Percentiles rank a stretch among this genome's conserved stretches.
phyloP scores from a whole-genome alignment of 1,284 basidiomycete species.

The Boletus smithii region DNA sequence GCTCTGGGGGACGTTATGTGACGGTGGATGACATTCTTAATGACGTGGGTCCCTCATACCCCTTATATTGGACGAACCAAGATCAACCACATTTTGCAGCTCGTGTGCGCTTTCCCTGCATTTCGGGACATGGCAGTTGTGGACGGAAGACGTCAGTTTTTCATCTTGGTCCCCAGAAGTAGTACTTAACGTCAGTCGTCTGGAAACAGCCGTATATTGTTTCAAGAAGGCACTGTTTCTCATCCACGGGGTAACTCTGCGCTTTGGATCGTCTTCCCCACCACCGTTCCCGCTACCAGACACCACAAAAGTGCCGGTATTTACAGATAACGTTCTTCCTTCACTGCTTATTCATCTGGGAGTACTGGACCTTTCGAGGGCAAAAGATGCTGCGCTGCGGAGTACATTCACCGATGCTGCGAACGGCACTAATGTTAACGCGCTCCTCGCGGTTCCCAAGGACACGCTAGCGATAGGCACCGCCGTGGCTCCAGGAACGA shows the following conservation, averaged over 20 bases:
- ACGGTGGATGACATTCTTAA: conserved; percentile 62
- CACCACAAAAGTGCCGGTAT: conserved; percentile 64
- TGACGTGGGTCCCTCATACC: conserved; percentile 43
- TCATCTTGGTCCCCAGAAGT: conserved; percentile 8
- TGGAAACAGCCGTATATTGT: conserved; percentile 65
- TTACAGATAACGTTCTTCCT: conserved; percentile 85
- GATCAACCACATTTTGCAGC: conserved; percentile 38
- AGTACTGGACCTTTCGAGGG: conserved; percentile 61
- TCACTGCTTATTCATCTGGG: conserved; percentile 78
- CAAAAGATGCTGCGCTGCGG: conserved; percentile 39
- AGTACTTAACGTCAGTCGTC: conserved; percentile 4
- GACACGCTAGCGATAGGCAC: conserved; percentile 14
- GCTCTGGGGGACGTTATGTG: conserved; percentile 35
- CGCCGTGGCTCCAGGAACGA: conserved; percentile 11
- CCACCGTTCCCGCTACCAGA: conserved; percentile 60
- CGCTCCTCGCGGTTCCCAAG: conserved; percentile 38
- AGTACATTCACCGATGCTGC: conserved; percentile 46
- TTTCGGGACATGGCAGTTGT: conserved; percentile 72
- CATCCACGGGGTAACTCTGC: conserved; percentile 62
- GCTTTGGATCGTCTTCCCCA: conserved; percentile 53
- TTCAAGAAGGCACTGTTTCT: conserved; percentile 90
- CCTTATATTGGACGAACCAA: conserved; percentile 2
- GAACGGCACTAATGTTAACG: conserved; percentile 36
- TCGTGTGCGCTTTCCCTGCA: conserved; percentile 70
- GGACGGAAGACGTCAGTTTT: conserved; percentile 55